These are phyloP conservation scores for Verbascum thapsus DNA, from an alignment of 257 asterid genomes.

Conservation along the genomic window DNA sequence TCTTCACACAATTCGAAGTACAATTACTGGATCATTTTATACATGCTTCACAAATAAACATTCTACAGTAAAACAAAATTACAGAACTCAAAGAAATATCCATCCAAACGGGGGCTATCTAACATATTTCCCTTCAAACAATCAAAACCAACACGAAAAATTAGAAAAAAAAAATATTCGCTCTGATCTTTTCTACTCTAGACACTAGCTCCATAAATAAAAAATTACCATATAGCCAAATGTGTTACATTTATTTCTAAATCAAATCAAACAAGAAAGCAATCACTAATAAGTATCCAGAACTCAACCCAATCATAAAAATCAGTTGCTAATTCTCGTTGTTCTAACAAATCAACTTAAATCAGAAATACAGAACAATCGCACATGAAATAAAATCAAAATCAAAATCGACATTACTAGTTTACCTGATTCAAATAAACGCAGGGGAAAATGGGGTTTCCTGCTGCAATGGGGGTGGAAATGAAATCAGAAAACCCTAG, in stretches of 20 bases:
- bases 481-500: conserved; percentile 18
- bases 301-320: not conserved
- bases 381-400: not conserved
- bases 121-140: not conserved
- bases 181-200: not conserved
- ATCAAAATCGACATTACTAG: not conserved
- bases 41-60: too few relatives aligned
- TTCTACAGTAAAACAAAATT: not conserved
- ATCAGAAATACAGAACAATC: not conserved
- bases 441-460: not conserved
- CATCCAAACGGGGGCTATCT: not conserved
- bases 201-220: not conserved
- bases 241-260: not conserved
- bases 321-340: not conserved
- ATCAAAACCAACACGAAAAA: not conserved
- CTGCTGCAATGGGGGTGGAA: conserved; percentile 24
- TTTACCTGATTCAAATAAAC: conserved; percentile 22
- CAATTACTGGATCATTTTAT: too few relatives aligned
- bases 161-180: not conserved
- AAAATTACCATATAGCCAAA: not conserved
- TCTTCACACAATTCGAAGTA: too few relatives aligned
- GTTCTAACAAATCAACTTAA: not conserved
- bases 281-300: not conserved
- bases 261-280: not conserved
- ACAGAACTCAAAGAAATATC: not conserved